These are phyloP conservation scores for Articulospora tetracladia DNA, from an alignment of 495 filamentous ascomycete genomes.

Conservation along the genomic window DNA sequence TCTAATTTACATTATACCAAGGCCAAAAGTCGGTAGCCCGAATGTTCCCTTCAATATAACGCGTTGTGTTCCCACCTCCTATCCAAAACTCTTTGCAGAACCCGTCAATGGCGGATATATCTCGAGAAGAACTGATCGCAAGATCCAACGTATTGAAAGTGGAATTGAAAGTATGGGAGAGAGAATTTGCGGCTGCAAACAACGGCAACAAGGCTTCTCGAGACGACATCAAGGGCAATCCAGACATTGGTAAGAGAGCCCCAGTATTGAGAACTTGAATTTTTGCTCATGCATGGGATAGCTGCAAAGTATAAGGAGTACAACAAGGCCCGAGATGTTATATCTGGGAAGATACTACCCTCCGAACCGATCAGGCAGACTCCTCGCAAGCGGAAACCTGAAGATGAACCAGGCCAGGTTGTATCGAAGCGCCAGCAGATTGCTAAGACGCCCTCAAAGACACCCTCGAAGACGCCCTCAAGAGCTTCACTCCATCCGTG, in stretches of 20 bases:
- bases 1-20: too few relatives aligned
- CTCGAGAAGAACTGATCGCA: slow-evolving; percentile 34
- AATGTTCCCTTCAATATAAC: neutral
- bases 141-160: slow-evolving; percentile 51
- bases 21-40: neutral
- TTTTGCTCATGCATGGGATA: slow-evolving; percentile 28
- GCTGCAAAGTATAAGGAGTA: slow-evolving; percentile 93
- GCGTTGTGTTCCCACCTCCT: neutral
- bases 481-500: slow-evolving; percentile 11
- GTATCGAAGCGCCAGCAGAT: slow-evolving; percentile 18
- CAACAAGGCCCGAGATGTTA: slow-evolving; percentile 61
- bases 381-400: slow-evolving; percentile 36
- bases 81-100: neutral
- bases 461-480: slow-evolving; percentile 34
- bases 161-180: slow-evolving; percentile 87
- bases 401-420: slow-evolving; percentile 25
- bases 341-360: slow-evolving; percentile 42
- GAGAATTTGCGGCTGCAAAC: slow-evolving; percentile 63
- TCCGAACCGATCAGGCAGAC: slow-evolving; percentile 25
- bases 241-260: slow-evolving; percentile 62
- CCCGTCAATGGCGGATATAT: slow-evolving; percentile 36
- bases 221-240: slow-evolving; percentile 82
- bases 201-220: slow-evolving; percentile 73
- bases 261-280: neutral
- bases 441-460: slow-evolving; percentile 31